phyloP scores from a whole-genome alignment of 2,329 filamentous ascomycete species.

The Botrytis squamosa region DNA sequence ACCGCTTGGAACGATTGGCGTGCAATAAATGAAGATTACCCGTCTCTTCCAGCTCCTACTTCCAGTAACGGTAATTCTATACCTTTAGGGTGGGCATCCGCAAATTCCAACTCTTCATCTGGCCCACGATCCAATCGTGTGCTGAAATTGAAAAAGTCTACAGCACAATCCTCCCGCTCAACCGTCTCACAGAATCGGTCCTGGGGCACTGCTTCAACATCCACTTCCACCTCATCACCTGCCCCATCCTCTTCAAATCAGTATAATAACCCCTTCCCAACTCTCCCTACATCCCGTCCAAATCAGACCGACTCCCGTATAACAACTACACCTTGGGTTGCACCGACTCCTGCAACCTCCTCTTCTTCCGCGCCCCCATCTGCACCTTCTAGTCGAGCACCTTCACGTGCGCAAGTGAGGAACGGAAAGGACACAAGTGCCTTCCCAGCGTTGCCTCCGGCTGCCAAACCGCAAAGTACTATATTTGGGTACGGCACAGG shows the following conservation, averaged over 20 bases:
- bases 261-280: conserved; percentile 47
- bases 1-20: conserved; percentile 95
- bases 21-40: conserved; percentile 94
- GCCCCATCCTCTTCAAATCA: conserved; percentile 38
- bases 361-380: conserved; percentile 34
- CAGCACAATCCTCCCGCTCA: conserved; percentile 64
- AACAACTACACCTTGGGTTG: conserved; percentile 39
- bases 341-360: conserved; percentile 39
- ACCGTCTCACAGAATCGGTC: conserved; percentile 55
- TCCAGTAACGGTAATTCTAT: conserved; percentile 48
- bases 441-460: conserved; percentile 80
- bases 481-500: conserved; percentile 61
- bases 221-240: conserved; percentile 20
- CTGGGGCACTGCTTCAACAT: conserved; percentile 48
- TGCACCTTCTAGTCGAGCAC: conserved; percentile 24
- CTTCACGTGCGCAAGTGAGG: conserved; percentile 18
- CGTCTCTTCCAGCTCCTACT: conserved; percentile 74
- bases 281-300: conserved; percentile 39
- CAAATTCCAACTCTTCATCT: conserved; percentile 25
- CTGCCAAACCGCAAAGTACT: conserved; percentile 64
- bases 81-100: conserved; percentile 37
- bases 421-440: conserved; percentile 49
- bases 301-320: conserved; percentile 32
- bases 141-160: conserved; percentile 67
- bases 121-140: conserved; percentile 50